Conservation (phyloP, 2,329 filamentous ascomycete species). For the Cercospora zeae-maydis region DNA sequence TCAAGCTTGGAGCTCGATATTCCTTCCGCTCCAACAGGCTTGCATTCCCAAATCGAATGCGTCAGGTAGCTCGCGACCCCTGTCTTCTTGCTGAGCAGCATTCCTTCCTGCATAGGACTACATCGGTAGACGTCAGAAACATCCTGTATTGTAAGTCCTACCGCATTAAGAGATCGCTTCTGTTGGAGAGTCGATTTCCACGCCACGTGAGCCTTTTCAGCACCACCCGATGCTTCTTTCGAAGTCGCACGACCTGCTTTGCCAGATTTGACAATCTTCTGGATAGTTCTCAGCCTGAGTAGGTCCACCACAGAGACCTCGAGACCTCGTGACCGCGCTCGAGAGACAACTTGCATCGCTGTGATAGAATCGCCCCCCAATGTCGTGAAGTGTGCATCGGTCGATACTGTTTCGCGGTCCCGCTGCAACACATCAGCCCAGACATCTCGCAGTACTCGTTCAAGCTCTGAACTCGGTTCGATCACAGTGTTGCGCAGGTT, state of each 20-base stretch:
- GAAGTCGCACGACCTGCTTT: background rate
- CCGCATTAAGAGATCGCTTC: background rate
- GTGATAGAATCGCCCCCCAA: slow-evolving; percentile 47
- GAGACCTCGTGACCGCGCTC: background rate
- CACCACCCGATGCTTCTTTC: background rate
- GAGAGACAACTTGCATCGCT: slow-evolving; percentile 44
- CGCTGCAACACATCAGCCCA: slow-evolving; percentile 8
- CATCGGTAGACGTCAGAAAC: background rate
- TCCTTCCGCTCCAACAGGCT: background rate
- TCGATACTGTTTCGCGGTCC: background rate
- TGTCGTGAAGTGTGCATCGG: slow-evolving; percentile 43
- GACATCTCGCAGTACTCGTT: slow-evolving; percentile 2
- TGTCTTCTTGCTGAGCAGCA: background rate
- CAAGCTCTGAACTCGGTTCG: background rate
- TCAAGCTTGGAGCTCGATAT: background rate
- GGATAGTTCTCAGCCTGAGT: background rate
- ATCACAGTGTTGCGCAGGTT: background rate
- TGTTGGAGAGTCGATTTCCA: background rate
- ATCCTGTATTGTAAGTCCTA: background rate
- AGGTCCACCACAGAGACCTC: background rate
- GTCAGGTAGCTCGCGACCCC: background rate
- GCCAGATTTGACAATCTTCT: background rate
- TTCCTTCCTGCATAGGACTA: slow-evolving; percentile 2
- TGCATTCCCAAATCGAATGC: background rate
- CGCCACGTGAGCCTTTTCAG: background rate